These are phyloP conservation scores for Speleostelium caveatum DNA, from an alignment of 78 protist species.

Conservation along the genomic window DNA sequence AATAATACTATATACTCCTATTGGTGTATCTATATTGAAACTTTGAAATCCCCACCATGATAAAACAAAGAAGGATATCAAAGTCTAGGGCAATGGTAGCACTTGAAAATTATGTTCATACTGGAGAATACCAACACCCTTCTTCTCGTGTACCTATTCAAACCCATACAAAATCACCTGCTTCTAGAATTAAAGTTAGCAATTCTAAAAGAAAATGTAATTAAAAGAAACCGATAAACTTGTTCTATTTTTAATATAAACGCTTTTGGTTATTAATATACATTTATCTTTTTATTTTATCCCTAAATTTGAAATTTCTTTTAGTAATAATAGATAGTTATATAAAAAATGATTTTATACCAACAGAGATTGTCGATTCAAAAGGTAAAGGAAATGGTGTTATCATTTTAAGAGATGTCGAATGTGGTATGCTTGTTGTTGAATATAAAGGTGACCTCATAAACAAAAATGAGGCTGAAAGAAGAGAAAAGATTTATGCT, in stretches of 20 bases:
- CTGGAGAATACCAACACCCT: background rate
- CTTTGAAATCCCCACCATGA: too few relatives aligned
- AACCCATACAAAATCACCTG: background rate
- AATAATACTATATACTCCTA: too few relatives aligned
- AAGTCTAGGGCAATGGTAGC: conserved; percentile 12
- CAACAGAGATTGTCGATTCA: conserved; percentile 36
- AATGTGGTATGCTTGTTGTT: conserved; percentile 18
- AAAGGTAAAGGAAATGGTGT: conserved; percentile 60
- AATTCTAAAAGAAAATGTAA: conserved; percentile 27
- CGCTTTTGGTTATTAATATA: background rate
- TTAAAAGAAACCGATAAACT: too few relatives aligned
- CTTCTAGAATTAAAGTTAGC: conserved; percentile 12
- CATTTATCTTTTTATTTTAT: background rate
- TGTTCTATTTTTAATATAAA: too few relatives aligned
- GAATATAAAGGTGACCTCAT: conserved; percentile 52
- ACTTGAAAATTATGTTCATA: background rate
- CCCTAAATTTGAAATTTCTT: background rate
- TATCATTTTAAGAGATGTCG: conserved; percentile 3
- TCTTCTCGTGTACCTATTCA: background rate
- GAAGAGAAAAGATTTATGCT: conserved; percentile 15
- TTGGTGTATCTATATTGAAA: too few relatives aligned
- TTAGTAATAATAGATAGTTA: conserved; percentile 7
- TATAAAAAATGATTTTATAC: conserved; percentile 2
- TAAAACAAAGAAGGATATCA: conserved; percentile 26
- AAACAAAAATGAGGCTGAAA: conserved; percentile 10